Conservation (phyloP, 2,329 filamentous ascomycete species). For the Colletotrichum cordylinicola region DNA sequence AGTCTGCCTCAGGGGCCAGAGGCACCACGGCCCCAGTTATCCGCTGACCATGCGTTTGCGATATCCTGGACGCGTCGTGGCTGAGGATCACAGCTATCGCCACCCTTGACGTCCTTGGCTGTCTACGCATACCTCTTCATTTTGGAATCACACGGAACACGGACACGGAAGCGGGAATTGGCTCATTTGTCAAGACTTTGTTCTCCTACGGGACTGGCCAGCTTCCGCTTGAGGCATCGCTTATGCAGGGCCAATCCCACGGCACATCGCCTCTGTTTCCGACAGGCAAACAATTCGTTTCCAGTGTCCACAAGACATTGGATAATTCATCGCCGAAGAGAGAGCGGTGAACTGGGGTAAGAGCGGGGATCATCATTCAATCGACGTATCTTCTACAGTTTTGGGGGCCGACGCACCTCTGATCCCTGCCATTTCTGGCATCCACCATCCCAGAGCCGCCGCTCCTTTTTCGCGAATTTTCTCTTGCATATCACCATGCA, state of each 20-base stretch:
- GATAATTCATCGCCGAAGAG: conserved; percentile 1
- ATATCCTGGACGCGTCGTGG: not conserved
- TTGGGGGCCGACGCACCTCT: not conserved
- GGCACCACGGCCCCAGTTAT: not conserved
- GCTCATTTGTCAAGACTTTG: not conserved
- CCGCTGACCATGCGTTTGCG: not conserved
- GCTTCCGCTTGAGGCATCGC: not conserved
- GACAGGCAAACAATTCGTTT: not conserved
- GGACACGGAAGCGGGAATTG: not conserved
- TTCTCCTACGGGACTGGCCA: not conserved
- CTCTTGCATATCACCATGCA: not conserved
- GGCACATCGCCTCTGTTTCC: not conserved
- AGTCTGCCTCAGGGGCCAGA: not conserved
- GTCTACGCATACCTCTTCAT: not conserved
- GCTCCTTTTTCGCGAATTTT: not conserved
- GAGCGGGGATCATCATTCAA: not conserved
- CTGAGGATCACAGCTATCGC: not conserved
- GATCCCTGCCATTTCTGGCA: not conserved
- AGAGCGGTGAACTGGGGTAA: not conserved
- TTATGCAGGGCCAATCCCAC: not conserved
- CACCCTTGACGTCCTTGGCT: not conserved
- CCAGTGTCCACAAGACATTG: not conserved
- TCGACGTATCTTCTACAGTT: not conserved
- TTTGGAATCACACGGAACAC: not conserved
- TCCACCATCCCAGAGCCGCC: not conserved